Base-by-base conservation (phyloP, 768 basidiomycete genomes). In the Polyporus arcularius region DNA sequence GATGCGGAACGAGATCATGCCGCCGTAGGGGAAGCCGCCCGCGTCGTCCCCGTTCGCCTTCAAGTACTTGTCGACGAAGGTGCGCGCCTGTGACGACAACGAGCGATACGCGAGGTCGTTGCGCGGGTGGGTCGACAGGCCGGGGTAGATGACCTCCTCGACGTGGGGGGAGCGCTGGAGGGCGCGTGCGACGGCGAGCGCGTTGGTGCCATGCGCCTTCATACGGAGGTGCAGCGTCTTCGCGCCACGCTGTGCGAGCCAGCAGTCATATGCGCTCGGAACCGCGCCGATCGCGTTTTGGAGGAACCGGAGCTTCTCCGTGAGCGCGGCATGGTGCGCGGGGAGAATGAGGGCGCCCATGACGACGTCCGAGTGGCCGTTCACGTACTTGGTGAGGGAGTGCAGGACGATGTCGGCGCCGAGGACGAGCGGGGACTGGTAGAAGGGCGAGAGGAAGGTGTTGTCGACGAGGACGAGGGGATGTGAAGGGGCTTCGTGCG, bases 391-490 rank as follows among this genome's bases (percentile, higher is more conserved):
- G 0, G 89, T 93, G 43, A 95, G 79, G 26, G 80, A 83, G 78
- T 97, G 94, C 4, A 94, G 62, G 65, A 94, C 91, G 65, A 97
- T 78, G 71, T 96, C 94, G 14, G 94, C 96, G 14, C 89, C 85
- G 30, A 84, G 87, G 57, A 89, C 82, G 38, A 98, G 85, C 0
- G 96, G 96, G 0, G 92, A 93, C 41, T 86, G 83, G 78, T 89
- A 98, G 78, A 87, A 98, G 0, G 96, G 93, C 0, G 94, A 96
- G 42, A 94, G 81, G 83, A 96, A 97, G 26, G 95, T 97, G 77
- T 92, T 94, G 79, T 98, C 96, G 47, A 98, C 90, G 49, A 96
- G 83, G 14, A 99, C 84, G 31, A 94, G 78, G 0, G 96, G 95
- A 0, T 75, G 71, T 0, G 85, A 80, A 0, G 85, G 82, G 53